These are phyloP conservation scores for Rutidosis leptorrhynchoides DNA, from an alignment of 129 eudicot genomes.

Conservation along the genomic window DNA sequence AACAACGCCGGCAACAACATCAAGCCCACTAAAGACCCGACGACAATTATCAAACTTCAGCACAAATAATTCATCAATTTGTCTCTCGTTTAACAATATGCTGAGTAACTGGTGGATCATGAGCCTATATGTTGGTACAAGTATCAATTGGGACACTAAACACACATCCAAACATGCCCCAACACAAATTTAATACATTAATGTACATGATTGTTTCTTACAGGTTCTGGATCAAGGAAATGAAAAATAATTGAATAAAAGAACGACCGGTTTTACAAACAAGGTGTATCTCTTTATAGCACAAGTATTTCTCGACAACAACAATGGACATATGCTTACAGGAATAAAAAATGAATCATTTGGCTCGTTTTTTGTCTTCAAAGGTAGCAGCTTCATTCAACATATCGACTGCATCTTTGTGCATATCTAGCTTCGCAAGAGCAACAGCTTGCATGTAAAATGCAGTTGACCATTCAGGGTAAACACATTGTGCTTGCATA, in stretches of 20 bases:
- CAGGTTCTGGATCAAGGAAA: conserved; percentile 26
- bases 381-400: conserved; percentile 80
- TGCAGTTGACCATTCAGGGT: conserved; percentile 94
- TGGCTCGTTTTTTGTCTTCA: conserved; percentile 69
- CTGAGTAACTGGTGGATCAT: too few species aligned
- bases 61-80: too few species aligned
- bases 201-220: conserved; percentile 39
- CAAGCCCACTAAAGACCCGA: too few species aligned
- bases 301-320: conserved; percentile 18
- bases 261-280: neutral
- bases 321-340: conserved; percentile 13
- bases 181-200: conserved; percentile 29
- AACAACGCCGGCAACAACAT: too few species aligned
- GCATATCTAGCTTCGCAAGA: conserved; percentile 88
- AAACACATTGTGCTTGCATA: conserved; percentile 96
- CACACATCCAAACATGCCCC: neutral
- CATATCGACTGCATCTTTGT: conserved; percentile 94
- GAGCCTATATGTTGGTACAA: too few species aligned
- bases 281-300: conserved; percentile 5
- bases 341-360: conserved; percentile 21
- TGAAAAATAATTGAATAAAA: conserved; percentile 18
- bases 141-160: too few species aligned
- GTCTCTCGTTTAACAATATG: too few species aligned
- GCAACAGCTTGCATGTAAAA: conserved; percentile 98
- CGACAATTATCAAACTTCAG: too few species aligned